A percentile compares a stretch with the other conserved stretches of the same genome.
Evolutionary conservation across 1,284 basidiomycete species (phyloP).

Genomic region (Puccinia horiana): DNA sequence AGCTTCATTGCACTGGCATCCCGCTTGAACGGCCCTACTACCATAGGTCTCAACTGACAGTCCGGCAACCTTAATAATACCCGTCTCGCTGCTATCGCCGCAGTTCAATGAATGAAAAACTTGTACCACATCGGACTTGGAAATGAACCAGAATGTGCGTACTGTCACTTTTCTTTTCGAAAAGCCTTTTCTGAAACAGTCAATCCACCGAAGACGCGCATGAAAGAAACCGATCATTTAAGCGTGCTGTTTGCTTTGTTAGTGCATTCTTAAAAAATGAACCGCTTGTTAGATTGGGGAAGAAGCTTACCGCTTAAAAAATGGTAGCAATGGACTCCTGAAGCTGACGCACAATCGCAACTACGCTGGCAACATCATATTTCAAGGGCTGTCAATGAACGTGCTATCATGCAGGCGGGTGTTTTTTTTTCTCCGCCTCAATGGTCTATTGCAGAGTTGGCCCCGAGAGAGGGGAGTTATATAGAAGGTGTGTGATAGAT

Average conservation of each 20-base stretch:
- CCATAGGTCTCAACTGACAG: conserved; percentile 21
- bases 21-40: neutral
- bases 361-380: conserved; percentile 48
- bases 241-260: neutral
- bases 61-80: neutral
- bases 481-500: neutral
- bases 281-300: neutral
- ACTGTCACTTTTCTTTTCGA: neutral
- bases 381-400: conserved; percentile 54
- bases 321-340: conserved; percentile 58
- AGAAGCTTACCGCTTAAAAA: conserved; percentile 50
- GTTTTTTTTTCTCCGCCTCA: conserved; percentile 59
- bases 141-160: conserved; percentile 62
- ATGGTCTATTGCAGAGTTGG: conserved; percentile 60
- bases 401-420: conserved; percentile 61
- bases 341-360: conserved; percentile 59
- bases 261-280: neutral
- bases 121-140: conserved; percentile 61
- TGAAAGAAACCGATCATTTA: neutral
- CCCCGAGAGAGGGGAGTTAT: conserved; percentile 53
- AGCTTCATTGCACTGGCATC: conserved; percentile 8
- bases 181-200: too few species aligned
- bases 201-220: too few species aligned
- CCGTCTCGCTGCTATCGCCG: neutral
- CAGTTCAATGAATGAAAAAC: conserved; percentile 52